Percentiles rank a stretch among this genome's conserved stretches.
Evolutionary conservation across 2,329 filamentous ascomycete species (phyloP).

Genomic region (Exserohilum rostratum): DNA sequence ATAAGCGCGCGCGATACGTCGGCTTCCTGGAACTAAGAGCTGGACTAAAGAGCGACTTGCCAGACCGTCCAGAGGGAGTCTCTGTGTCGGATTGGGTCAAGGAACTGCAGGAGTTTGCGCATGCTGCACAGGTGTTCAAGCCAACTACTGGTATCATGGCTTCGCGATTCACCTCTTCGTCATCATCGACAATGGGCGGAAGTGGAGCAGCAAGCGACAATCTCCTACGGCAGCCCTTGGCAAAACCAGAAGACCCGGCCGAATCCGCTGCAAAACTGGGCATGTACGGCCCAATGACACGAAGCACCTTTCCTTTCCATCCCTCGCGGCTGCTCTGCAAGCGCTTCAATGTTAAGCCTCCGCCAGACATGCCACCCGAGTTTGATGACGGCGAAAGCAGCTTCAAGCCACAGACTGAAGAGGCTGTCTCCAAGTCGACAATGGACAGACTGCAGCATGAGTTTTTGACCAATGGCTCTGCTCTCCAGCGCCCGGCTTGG

Average conservation of each 20-base stretch:
- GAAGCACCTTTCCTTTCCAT: slow-evolving; percentile 72
- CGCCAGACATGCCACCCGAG: slow-evolving; percentile 66
- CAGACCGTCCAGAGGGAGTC: slow-evolving; percentile 59
- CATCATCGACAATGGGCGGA: slow-evolving; percentile 41
- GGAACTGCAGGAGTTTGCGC: slow-evolving; percentile 79
- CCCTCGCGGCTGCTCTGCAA: slow-evolving; percentile 90
- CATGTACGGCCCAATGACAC: slow-evolving; percentile 91
- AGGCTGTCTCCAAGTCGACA: slow-evolving; percentile 60
- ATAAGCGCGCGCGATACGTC: slow-evolving; percentile 80
- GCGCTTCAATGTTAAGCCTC: slow-evolving; percentile 84
- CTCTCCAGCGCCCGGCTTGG: slow-evolving; percentile 39
- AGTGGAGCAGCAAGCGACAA: slow-evolving; percentile 37
- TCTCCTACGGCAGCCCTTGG: slow-evolving; percentile 55
- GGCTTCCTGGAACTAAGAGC: slow-evolving; percentile 80
- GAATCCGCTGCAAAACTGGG: slow-evolving; percentile 86
- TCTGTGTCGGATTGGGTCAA: slow-evolving; percentile 76
- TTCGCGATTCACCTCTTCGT: slow-evolving; percentile 78
- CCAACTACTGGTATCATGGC: slow-evolving; percentile 94
- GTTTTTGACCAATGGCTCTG: slow-evolving; percentile 33
- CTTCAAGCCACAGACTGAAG: slow-evolving; percentile 41
- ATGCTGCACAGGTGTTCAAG: slow-evolving; percentile 80
- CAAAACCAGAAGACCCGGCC: slow-evolving; percentile 74
- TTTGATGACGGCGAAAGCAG: slow-evolving; percentile 44
- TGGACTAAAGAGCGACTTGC: slow-evolving; percentile 62
- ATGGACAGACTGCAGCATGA: slow-evolving; percentile 52